A percentile compares a stretch with the other conserved stretches of the same genome.
Evolutionary conservation across 495 filamentous ascomycete genomes (phyloP).

Genomic region (Hyphodiscus hymeniophilus): DNA sequence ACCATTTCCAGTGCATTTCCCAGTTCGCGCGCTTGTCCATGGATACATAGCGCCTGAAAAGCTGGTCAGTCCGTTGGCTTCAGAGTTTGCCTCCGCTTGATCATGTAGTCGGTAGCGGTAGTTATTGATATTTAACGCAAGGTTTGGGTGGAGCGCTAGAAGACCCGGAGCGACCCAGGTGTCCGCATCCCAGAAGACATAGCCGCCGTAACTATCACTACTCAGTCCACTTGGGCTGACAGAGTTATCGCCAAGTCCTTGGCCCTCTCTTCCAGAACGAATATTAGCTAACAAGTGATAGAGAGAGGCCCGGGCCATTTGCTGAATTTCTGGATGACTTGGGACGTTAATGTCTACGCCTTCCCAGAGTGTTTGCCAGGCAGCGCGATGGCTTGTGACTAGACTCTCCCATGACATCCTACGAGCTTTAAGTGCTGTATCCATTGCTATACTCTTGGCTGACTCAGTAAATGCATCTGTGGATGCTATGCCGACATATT

Average conservation of each 20-base stretch:
- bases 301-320: conserved; percentile 57
- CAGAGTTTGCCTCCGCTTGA: conserved; percentile 39
- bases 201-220: conserved; percentile 43
- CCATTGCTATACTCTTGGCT: conserved; percentile 36
- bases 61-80: conserved; percentile 27
- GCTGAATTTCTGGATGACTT: conserved; percentile 51
- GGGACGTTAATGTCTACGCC: conserved; percentile 48
- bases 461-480: conserved; percentile 37
- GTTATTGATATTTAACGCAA: conserved; percentile 35
- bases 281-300: conserved; percentile 55
- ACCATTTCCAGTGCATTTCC: conserved; percentile 51
- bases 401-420: conserved; percentile 53
- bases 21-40: conserved; percentile 43
- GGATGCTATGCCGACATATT: conserved; percentile 48
- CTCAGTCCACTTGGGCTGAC: conserved; percentile 42
- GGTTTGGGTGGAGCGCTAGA: conserved; percentile 35
- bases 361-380: conserved; percentile 43
- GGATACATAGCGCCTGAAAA: conserved; percentile 21
- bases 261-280: conserved; percentile 29
- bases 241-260: conserved; percentile 37
- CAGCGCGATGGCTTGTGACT: conserved; percentile 47
- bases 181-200: conserved; percentile 44
- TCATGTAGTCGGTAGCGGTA: conserved; percentile 35
- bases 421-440: conserved; percentile 30
- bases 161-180: conserved; percentile 46